Conservation (phyloP, 495 filamentous ascomycete genomes). For the Paragyromitra xinjiangensis region DNA sequence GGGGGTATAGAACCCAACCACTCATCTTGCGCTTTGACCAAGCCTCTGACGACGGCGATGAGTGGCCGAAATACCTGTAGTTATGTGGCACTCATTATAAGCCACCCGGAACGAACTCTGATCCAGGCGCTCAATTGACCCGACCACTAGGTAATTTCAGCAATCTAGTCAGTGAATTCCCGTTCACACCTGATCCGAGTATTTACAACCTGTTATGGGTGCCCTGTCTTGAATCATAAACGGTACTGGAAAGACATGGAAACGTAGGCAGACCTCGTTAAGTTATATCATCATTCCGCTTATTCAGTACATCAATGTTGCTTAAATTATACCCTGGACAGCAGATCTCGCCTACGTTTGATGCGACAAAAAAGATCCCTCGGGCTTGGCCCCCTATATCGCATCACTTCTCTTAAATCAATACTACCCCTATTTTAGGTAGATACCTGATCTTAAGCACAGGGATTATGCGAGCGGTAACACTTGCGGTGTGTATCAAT, state of each 20-base stretch:
- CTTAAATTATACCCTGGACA: background rate
- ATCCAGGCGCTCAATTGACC: background rate
- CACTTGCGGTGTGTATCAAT: background rate
- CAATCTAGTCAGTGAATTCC: background rate
- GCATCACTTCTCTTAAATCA: background rate
- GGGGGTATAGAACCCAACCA: too few relatives aligned
- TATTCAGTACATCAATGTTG: background rate
- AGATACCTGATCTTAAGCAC: background rate
- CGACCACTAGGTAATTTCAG: background rate
- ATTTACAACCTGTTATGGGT: background rate
- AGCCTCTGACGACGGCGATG: too few relatives aligned
- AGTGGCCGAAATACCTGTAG: too few relatives aligned
- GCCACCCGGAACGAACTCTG: background rate
- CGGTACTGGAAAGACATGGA: background rate
- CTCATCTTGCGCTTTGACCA: too few relatives aligned
- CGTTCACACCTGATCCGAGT: background rate
- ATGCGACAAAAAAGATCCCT: background rate
- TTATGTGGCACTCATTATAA: background rate
- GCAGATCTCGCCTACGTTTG: background rate
- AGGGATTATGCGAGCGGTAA: background rate
- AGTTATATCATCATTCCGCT: too few relatives aligned
- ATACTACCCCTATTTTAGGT: background rate
- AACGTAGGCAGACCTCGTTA: background rate
- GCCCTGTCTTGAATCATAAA: background rate
- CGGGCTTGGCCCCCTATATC: background rate